Conservation (phyloP, 495 filamentous ascomycete species). For the Talaromyces stipitatus region DNA sequence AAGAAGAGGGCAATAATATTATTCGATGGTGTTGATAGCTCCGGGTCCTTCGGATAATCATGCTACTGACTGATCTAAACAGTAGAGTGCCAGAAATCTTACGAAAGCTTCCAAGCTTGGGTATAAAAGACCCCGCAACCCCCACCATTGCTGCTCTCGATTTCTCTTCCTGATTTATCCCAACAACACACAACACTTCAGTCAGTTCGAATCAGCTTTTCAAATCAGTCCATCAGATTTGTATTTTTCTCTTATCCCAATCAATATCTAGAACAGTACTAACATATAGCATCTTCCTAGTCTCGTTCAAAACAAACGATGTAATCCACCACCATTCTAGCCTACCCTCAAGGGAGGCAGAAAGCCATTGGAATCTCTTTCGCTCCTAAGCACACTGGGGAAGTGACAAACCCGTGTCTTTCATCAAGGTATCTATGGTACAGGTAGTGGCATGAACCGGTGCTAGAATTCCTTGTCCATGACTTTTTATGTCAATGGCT, state of each 20-base stretch:
- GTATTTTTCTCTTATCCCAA: not conserved
- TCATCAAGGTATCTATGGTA: slow-evolving; percentile 62
- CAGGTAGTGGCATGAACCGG: slow-evolving; percentile 56
- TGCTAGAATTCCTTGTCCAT: slow-evolving; percentile 47
- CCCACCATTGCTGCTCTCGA: not conserved
- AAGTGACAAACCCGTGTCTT: slow-evolving; percentile 26
- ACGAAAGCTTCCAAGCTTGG: no score
- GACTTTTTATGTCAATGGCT: slow-evolving; percentile 9
- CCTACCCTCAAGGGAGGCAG: slow-evolving; percentile 13
- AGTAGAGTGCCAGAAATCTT: not conserved
- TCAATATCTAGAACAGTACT: not conserved
- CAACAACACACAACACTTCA: not conserved
- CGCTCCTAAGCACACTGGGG: slow-evolving; percentile 18
- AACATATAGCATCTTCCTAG: not conserved
- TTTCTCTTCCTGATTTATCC: not conserved
- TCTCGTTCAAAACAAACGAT: not conserved
- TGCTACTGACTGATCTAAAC: not conserved
- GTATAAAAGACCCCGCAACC: slow-evolving; percentile 2
- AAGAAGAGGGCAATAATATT: not conserved
- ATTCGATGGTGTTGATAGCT: not conserved
- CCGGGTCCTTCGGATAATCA: not conserved
- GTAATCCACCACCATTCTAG: slow-evolving; percentile 3
- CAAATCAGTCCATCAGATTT: not conserved
- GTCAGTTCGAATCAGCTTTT: not conserved
- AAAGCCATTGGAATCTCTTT: slow-evolving; percentile 30